Evolutionary conservation across 805 yeast genomes (phyloP), one percentile per base, ranked within the genome.

Genomic region (Metschnikowia shivogae): DNA sequence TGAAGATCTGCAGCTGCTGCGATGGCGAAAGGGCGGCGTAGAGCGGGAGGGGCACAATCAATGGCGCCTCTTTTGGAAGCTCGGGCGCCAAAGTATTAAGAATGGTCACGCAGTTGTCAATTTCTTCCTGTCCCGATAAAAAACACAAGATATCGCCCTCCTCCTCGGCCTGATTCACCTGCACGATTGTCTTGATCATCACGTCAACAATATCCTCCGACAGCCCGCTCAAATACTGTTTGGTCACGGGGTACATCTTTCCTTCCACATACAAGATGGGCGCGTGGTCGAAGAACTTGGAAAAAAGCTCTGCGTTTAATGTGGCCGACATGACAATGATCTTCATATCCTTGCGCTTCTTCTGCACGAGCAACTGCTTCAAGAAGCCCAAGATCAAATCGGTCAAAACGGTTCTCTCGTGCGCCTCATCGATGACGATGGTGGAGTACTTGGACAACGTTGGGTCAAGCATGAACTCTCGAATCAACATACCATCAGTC

Each of bases 301-400:
- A 80, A 60, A 93, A 93, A 55, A 79, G 77, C 58, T 82, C 90
- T 1, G 98, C 98, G 64, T 93, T 95, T 46, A 93, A 73, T 0
- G 99, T 93, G 24, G 99, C 99, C 41, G 98, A 90, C 97, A 93
- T 95, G 53, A 93, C 78, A 5, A 93, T 79, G 31, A 89, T 73
- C 55, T 81, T 77, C 53, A 93, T 74, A 48, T 77, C 77, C 35
- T 77, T 77, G 13, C 80, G 65, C 43, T 84, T 71, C 36, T 75
- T 72, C 12, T 64, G 53, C 0, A 56, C 43, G 9, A 85, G 57
- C 32, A 93, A 67, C 34, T 80, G 77, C 60, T 89, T 90, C 52
- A 93, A 70, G 57, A 93, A 86, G 3, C 98, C 99, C 70, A 93
- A 73, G 14, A 93, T 72, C 54, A 93, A 68, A 68, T 93, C 99